These are phyloP conservation scores for Coelastrella sp. DNA, from an alignment of 139 green algal species.

Conservation along the genomic window DNA sequence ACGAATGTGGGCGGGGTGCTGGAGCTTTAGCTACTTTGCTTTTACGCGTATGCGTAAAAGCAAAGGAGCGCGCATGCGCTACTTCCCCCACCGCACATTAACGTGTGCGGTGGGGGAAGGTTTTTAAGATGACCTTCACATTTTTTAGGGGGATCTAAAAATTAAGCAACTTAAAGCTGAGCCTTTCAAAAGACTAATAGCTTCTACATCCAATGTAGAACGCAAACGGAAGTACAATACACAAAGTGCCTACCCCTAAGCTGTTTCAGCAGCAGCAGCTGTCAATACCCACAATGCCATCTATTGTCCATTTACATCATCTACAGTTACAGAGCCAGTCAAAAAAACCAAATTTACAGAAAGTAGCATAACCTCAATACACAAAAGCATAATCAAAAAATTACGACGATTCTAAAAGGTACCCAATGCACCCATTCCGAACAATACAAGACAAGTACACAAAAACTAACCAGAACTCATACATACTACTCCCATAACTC, in stretches of 20 bases:
- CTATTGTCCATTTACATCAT: slow-evolving; percentile 28
- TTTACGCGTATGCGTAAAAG: too few species aligned
- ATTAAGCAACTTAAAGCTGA: too few species aligned
- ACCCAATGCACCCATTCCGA: slow-evolving; percentile 29
- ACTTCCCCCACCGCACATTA: too few species aligned
- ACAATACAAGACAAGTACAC: slow-evolving; percentile 32
- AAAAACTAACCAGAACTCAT: slow-evolving; percentile 40
- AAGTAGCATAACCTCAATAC: slow-evolving; percentile 36
- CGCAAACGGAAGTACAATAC: slow-evolving; percentile 46
- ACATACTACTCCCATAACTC: too few species aligned
- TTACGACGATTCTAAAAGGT: slow-evolving; percentile 36
- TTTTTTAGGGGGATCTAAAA: too few species aligned
- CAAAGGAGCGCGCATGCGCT: too few species aligned
- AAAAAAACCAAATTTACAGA: slow-evolving; percentile 32
- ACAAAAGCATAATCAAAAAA: slow-evolving; percentile 44
- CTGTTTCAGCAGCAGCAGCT: slow-evolving; percentile 15
- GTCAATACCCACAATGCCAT: slow-evolving; percentile 31
- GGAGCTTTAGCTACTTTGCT: too few species aligned
- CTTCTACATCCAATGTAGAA: slow-evolving; percentile 44
- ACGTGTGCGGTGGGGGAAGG: too few species aligned
- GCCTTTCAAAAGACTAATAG: slow-evolving; percentile 38
- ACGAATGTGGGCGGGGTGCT: too few species aligned
- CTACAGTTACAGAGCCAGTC: slow-evolving; percentile 8
- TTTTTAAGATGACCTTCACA: too few species aligned
- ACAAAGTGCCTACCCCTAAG: slow-evolving; percentile 35